Base-by-base conservation (phyloP, 1,284 basidiomycete species). In the Phylloboletellus chloephorus region DNA sequence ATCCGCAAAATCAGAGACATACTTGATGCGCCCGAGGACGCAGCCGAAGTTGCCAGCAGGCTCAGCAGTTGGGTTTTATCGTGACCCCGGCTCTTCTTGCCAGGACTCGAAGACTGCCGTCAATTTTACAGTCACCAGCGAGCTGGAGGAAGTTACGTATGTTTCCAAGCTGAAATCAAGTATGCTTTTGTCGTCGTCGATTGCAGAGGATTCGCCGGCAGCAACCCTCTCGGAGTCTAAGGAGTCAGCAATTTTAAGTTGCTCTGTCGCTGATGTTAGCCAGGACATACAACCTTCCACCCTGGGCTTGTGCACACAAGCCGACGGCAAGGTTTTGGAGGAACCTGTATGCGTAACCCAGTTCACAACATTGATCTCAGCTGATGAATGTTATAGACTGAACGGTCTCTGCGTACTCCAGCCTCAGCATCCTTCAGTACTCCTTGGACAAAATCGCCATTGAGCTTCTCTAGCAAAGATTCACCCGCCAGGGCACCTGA, bases 111-210 rank as follows among this genome's bases (percentile, higher is more conserved):
- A 67, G 39, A 55, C 68, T 13, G 50, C 66, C 10, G 78, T 82
- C 43, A 78, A 74, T 47, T 89, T 90, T 63, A 84, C 79, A 37
- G 82, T 89, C 28, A 73, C 67, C 38, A 88, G 84, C 55, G 87
- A 89, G 58, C 55, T 89, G 42, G 82, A 86, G 44, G 72, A 68
- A 35, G 12, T 26, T 25, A 16, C 34, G 5, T 35, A 37, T 16
- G 29, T 30, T 32, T 46, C 50, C 11, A 40, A 39, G 13, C 36
- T 17, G 15, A 47, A 52, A 41, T 39, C 48, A 15, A 58, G 49
- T 31, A 57, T 60, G 23, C 51, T 60, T 4, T 33, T 60, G 26
- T 58, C 57, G 23, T 58, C 54, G 11, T 60, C 52, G 39, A 47
- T 44, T 35, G 16, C 31, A 6, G 41, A 52, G 13, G 23, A 44